Evolutionary conservation across 2,329 filamentous ascomycete genomes (phyloP).

Genomic region (Trichoderma koningii): DNA sequence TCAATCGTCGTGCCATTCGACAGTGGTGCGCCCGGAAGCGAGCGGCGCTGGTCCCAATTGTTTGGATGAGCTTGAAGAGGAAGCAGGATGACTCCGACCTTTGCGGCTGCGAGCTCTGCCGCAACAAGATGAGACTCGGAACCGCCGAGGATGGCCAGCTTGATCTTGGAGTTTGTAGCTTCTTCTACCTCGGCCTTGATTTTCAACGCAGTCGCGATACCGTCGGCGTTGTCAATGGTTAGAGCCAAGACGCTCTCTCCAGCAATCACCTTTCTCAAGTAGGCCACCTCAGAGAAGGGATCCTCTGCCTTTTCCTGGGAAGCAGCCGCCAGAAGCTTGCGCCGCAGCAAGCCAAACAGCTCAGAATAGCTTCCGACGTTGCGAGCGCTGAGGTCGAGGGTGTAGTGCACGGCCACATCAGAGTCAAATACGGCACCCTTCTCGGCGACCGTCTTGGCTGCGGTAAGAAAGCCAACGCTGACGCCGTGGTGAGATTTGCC

Average conservation of each 20-base stretch:
- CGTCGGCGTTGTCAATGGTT: slow-evolving; percentile 63
- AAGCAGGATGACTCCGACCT: slow-evolving; percentile 61
- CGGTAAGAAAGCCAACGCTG: slow-evolving; percentile 60
- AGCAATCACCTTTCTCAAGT: slow-evolving; percentile 55
- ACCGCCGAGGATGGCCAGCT: slow-evolving; percentile 61
- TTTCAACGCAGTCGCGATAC: slow-evolving; percentile 60
- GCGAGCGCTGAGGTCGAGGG: slow-evolving; percentile 47
- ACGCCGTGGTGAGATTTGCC: slow-evolving; percentile 55
- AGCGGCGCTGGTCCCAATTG: slow-evolving; percentile 63
- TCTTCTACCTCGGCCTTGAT: slow-evolving; percentile 60
- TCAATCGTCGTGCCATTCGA: slow-evolving; percentile 66
- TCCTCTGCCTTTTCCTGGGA: slow-evolving; percentile 43
- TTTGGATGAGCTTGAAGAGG: slow-evolving; percentile 58
- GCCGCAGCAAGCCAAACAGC: slow-evolving; percentile 53
- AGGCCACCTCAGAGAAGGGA: slow-evolving; percentile 51
- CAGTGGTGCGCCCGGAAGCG: slow-evolving; percentile 64
- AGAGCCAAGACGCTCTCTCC: slow-evolving; percentile 59
- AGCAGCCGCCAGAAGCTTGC: slow-evolving; percentile 56
- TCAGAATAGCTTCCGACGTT: slow-evolving; percentile 56
- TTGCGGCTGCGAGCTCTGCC: slow-evolving; percentile 56
- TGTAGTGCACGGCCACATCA: slow-evolving; percentile 62
- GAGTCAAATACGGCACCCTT: slow-evolving; percentile 54
- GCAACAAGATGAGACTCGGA: slow-evolving; percentile 65
- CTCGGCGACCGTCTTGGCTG: slow-evolving; percentile 49
- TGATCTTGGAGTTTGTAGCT: slow-evolving; percentile 45